These are phyloP conservation scores for Termitomyces sp. DNA, from an alignment of 768 basidiomycete genomes.

Conservation along the genomic window DNA sequence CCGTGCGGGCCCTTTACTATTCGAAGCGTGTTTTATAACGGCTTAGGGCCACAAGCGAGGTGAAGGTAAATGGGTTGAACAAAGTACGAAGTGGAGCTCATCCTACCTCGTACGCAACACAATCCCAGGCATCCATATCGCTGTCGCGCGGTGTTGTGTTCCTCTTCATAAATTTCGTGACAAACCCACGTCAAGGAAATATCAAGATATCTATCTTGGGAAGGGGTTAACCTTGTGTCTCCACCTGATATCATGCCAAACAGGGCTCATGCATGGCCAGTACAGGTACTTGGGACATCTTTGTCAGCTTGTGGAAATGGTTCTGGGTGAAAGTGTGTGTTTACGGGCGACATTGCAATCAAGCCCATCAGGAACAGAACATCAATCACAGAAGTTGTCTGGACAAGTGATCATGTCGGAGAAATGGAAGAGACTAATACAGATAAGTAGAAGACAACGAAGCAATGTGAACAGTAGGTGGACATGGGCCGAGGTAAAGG, in stretches of 20 bases:
- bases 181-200: background rate
- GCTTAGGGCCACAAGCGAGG: background rate
- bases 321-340: too few species aligned
- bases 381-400: background rate
- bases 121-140: slow-evolving; percentile 14
- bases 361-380: background rate
- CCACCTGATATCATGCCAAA: background rate
- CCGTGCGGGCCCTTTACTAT: background rate
- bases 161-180: background rate
- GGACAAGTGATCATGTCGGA: background rate
- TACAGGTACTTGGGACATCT: background rate
- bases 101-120: slow-evolving; percentile 14
- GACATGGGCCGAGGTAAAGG: background rate
- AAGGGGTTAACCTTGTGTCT: background rate
- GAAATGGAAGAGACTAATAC: background rate
- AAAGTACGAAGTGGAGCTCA: background rate
- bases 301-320: too few species aligned
- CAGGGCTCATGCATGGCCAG: background rate
- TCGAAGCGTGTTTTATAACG: background rate
- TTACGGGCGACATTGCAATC: background rate
- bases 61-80: background rate
- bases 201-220: background rate
- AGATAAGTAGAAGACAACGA: background rate
- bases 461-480: background rate
- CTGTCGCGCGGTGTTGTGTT: slow-evolving; percentile 3